Conservation (phyloP, 208 protist species). For the Leishmania martiniquensis region DNA sequence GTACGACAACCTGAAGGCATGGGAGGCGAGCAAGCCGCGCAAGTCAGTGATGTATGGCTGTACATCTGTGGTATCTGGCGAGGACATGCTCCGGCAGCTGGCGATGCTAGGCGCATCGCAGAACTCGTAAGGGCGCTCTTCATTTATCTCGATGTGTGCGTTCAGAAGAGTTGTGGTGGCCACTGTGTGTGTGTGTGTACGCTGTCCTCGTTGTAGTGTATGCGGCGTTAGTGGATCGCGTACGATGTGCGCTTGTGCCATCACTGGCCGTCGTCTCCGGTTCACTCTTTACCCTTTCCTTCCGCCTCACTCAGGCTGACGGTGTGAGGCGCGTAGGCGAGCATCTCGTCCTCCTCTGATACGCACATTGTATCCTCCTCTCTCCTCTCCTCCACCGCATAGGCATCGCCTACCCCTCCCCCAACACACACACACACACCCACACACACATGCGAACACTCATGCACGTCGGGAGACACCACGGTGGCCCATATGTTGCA, state of each 20-base stretch:
- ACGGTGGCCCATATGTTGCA: too few relatives aligned
- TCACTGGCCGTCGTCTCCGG: not conserved
- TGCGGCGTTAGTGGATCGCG: not conserved
- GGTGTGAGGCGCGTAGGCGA: not conserved
- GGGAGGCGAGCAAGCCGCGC: constrained; percentile 69
- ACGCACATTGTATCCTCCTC: not conserved
- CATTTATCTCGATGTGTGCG: not conserved
- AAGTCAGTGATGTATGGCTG: constrained; percentile 91
- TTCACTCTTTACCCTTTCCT: not conserved
- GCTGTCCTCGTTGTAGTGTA: not conserved
- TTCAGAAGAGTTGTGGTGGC: not conserved
- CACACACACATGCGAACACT: not conserved
- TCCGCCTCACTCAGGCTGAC: not conserved
- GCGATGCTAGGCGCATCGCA: constrained; percentile 46
- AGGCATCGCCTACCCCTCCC: too few relatives aligned
- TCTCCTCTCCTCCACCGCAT: not conserved
- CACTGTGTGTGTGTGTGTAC: not conserved
- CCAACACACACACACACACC: not conserved
- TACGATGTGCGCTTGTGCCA: not conserved
- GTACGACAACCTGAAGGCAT: constrained; percentile 90
- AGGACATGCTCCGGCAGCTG: constrained; percentile 81
- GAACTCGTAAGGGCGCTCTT: not conserved
- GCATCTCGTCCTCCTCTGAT: not conserved
- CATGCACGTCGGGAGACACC: too few relatives aligned
- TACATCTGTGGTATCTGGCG: constrained; percentile 76